Conservation (phyloP, 352 stramenopile genomes). For the Phytophthora quininea region DNA sequence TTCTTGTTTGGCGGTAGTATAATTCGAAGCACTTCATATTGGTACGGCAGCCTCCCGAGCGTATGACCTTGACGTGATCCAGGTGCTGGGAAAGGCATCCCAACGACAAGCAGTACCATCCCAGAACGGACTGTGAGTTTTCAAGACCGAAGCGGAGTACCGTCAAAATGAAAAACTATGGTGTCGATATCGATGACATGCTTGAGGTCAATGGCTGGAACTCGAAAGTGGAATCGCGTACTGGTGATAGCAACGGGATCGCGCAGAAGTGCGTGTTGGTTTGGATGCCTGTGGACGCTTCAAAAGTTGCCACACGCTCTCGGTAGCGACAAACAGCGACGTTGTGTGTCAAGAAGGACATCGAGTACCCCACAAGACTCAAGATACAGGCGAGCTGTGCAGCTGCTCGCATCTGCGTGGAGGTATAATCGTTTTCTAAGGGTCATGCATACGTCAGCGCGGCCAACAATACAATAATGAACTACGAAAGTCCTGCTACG, state of each 20-base stretch:
- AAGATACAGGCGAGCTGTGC: slow-evolving; percentile 56
- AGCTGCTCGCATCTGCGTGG: slow-evolving; percentile 47
- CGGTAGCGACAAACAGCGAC: slow-evolving; percentile 17
- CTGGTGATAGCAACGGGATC: slow-evolving; percentile 30
- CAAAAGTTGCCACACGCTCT: slow-evolving; percentile 23
- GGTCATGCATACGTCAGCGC: neutral
- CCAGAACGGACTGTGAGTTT: too few species aligned
- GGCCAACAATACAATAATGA: too few species aligned
- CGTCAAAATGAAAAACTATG: neutral
- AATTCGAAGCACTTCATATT: too few species aligned
- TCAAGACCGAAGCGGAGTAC: too few species aligned
- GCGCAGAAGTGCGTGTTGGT: slow-evolving; percentile 29
- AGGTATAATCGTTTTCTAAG: slow-evolving; percentile 29
- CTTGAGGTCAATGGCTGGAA: neutral
- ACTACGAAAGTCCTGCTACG: neutral
- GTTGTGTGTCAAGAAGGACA: slow-evolving; percentile 51
- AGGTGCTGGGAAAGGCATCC: too few species aligned
- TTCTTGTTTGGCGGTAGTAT: too few species aligned
- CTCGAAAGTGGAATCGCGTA: neutral
- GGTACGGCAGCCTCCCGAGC: too few species aligned
- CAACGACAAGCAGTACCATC: too few species aligned
- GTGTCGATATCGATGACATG: neutral
- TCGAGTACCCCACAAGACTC: slow-evolving; percentile 60
- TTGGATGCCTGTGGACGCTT: slow-evolving; percentile 22
- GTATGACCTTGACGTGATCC: too few species aligned